Conservation (phyloP, 495 filamentous ascomycete species). For the Penicillium lividum region DNA sequence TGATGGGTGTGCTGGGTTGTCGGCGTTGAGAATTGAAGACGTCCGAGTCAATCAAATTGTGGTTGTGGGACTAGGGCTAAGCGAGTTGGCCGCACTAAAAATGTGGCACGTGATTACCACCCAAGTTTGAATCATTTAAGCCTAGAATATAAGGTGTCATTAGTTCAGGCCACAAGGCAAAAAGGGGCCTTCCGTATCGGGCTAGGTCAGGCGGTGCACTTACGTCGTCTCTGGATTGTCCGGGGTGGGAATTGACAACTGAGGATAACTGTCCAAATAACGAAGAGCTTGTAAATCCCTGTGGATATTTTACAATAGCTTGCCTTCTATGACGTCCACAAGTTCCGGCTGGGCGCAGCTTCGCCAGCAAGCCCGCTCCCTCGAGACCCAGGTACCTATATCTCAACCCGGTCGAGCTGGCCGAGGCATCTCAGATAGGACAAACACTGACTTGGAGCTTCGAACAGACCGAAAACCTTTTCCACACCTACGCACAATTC, state of each 20-base stretch:
- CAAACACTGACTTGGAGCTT: conserved; percentile 11
- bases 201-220: conserved; percentile 13
- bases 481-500: conserved; percentile 95
- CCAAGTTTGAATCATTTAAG: background rate
- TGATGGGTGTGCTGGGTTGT: conserved; percentile 49
- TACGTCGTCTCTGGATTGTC: conserved; percentile 13
- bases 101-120: conserved; percentile 38
- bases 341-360: conserved; percentile 93
- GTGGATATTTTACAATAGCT: background rate
- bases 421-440: conserved; percentile 3
- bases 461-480: conserved; percentile 81
- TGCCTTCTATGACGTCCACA: conserved; percentile 64
- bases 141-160: conserved; percentile 10
- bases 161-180: background rate
- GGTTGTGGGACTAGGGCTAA: conserved; percentile 58
- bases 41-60: conserved; percentile 46
- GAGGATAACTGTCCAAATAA: background rate
- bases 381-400: conserved; percentile 82
- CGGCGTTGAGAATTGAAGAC: conserved; percentile 54
- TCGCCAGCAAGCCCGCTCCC: conserved; percentile 83
- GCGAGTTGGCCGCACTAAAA: conserved; percentile 41
- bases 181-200: conserved; percentile 12
- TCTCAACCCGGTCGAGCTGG: conserved; percentile 5
- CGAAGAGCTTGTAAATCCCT: conserved; percentile 4
- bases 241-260: conserved; percentile 9